Evolutionary conservation across 306 rosid genomes (phyloP), one percentile per base, ranked within the genome.

Genomic region (Oxytropis ochrocephala): DNA sequence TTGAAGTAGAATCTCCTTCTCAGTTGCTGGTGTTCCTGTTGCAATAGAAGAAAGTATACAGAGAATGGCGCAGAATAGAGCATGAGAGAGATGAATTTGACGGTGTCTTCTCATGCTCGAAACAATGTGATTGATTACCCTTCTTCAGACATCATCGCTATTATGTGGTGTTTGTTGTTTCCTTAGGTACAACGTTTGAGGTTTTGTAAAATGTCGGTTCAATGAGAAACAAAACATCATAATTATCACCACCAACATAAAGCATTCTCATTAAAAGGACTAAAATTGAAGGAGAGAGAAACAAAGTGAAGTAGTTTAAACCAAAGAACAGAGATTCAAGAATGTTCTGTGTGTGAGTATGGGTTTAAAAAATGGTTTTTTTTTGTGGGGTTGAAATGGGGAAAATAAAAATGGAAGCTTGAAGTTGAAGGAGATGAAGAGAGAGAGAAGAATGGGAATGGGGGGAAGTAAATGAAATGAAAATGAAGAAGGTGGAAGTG

Each of bases 1-100:
- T 67, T 95, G 95, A 67, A 91, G 99, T 82, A 95, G 67, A 89
- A 91, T 85, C 78, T 89, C 95, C 55, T 74, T 87, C 80, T 95
- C 99, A 10, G 89, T 84, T 35, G 36, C 69, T 12, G 88, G 72
- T 4, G 80, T 74, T 44, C 85, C 95, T 5, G 66, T 64, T 38
- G 70, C 46, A 47, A 67, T 66, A 51, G 79, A 64, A 27, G 77
- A 78, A 70, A 84, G 3, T 14, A 84, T 80, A 73, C 83, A 84
- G 12, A 76, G 73, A 69, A 87, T 41, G 50, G 79, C 44, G 80
- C 75, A 87, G n/a, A 85, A 49, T 33, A 87, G 88, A 83, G 96
- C 89, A 86, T 81, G 91, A 83, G 82, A 86, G 80, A 84, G 90
- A 80, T 75, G 74, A 72, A 87, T 75, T 66, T 33, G 73, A 58